Conservation (phyloP, 306 rosid species). For the Ochetophila trinervis region DNA sequence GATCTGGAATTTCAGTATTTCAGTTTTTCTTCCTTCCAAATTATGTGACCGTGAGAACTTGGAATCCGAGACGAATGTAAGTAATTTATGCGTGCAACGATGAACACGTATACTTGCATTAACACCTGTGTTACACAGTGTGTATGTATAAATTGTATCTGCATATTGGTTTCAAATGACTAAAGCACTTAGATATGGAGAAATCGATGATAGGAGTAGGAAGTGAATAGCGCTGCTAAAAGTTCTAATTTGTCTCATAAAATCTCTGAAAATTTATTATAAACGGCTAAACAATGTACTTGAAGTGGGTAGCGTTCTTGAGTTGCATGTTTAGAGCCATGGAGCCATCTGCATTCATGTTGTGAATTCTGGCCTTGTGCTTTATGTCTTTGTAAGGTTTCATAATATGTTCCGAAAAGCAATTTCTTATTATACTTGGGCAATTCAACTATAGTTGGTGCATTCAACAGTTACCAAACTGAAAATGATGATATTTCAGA, state of each 20-base stretch:
- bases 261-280: too few relatives aligned
- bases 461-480: background rate
- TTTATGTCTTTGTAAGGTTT: background rate
- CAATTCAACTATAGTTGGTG: background rate
- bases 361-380: background rate
- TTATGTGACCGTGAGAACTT: background rate
- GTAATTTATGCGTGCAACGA: too few relatives aligned
- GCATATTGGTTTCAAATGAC: too few relatives aligned
- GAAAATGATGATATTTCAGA: constrained; percentile 33
- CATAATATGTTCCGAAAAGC: too few relatives aligned
- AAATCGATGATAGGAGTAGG: too few relatives aligned
- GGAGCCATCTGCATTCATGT: background rate
- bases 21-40: background rate
- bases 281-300: background rate
- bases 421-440: background rate
- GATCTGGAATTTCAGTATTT: background rate
- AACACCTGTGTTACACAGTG: too few relatives aligned
- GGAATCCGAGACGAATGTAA: background rate
- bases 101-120: too few relatives aligned
- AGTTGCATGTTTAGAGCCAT: background rate
- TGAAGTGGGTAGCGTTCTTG: background rate
- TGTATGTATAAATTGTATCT: too few relatives aligned
- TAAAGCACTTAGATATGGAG: too few relatives aligned
- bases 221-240: too few relatives aligned
- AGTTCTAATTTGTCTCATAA: too few relatives aligned